Evolutionary conservation across 805 yeast genomes (phyloP).

Genomic region (Saturnispora quitensis): DNA sequence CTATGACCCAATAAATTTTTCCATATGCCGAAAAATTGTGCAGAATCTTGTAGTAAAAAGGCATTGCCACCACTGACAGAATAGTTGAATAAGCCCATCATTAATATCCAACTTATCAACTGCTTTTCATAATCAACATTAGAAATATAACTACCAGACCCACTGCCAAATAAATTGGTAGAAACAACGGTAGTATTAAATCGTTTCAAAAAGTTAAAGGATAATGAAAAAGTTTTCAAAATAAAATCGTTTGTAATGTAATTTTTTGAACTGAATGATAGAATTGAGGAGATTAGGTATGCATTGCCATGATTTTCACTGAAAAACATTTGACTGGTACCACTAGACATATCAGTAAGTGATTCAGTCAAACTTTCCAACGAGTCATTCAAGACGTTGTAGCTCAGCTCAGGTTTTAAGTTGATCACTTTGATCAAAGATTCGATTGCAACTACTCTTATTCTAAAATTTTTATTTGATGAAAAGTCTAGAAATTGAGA

Average conservation of each 20-base stretch:
- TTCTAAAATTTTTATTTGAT: slow-evolving; percentile 30
- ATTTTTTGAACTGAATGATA: slow-evolving; percentile 24
- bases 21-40: slow-evolving; percentile 58
- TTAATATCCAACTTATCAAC: slow-evolving; percentile 50
- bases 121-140: slow-evolving; percentile 29
- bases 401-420: slow-evolving; percentile 26
- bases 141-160: slow-evolving; percentile 22
- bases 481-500: slow-evolving; percentile 29
- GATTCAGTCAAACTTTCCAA: slow-evolving; percentile 28
- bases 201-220: slow-evolving; percentile 24
- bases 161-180: slow-evolving; percentile 25
- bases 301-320: slow-evolving; percentile 27
- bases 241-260: slow-evolving; percentile 26
- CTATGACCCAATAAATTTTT: slow-evolving; percentile 46
- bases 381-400: slow-evolving; percentile 26
- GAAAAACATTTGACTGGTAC: slow-evolving; percentile 16
- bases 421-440: slow-evolving; percentile 27
- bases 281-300: slow-evolving; percentile 24
- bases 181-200: slow-evolving; percentile 30
- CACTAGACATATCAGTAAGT: slow-evolving; percentile 26
- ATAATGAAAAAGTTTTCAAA: slow-evolving; percentile 23
- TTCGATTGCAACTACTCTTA: slow-evolving; percentile 35
- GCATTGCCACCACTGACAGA: slow-evolving; percentile 19
- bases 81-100: slow-evolving; percentile 56
- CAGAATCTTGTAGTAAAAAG: slow-evolving; percentile 39